These are phyloP conservation scores for Verticillium dahliae DNA, from an alignment of 2,329 filamentous ascomycete genomes.

Conservation along the genomic window DNA sequence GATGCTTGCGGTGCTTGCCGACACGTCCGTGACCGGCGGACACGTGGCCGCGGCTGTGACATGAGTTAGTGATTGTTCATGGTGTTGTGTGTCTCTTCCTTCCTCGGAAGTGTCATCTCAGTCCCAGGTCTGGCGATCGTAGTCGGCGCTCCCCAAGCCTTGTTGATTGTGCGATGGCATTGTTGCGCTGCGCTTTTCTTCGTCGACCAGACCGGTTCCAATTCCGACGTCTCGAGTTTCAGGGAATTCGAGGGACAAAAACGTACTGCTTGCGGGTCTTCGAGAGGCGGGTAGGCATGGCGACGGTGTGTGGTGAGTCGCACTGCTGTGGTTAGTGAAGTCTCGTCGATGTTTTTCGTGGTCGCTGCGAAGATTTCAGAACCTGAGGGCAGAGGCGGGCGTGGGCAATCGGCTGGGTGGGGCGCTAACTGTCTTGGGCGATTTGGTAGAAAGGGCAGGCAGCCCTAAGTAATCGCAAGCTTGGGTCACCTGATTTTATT, in stretches of 20 bases:
- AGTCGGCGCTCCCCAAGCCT: neutral
- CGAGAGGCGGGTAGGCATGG: conserved; percentile 68
- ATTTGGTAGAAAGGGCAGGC: conserved; percentile 27
- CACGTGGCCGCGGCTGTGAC: conserved; percentile 83
- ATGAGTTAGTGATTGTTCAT: neutral
- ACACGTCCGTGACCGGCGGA: conserved; percentile 97
- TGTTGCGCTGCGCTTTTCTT: neutral
- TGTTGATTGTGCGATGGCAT: neutral
- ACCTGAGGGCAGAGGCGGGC: conserved; percentile 10
- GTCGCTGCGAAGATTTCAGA: neutral
- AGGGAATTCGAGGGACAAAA: conserved; percentile 9
- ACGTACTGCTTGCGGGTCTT: conserved; percentile 76
- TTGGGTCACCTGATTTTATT: neutral
- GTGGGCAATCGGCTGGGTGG: conserved; percentile 20
- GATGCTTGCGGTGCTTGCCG: conserved; percentile 96
- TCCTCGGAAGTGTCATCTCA: neutral
- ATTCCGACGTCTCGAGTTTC: neutral
- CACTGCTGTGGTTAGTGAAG: conserved; percentile 3
- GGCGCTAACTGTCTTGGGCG: conserved; percentile 28
- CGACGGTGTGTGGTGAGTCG: conserved; percentile 35
- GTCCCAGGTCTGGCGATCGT: neutral
- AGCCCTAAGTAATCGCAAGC: conserved; percentile 28
- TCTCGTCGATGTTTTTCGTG: conserved; percentile 29
- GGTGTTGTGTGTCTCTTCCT: neutral
- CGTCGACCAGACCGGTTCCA: neutral